Evolutionary conservation across 2,329 filamentous ascomycete species (phyloP).

Genomic region (Talaromyces sp.): DNA sequence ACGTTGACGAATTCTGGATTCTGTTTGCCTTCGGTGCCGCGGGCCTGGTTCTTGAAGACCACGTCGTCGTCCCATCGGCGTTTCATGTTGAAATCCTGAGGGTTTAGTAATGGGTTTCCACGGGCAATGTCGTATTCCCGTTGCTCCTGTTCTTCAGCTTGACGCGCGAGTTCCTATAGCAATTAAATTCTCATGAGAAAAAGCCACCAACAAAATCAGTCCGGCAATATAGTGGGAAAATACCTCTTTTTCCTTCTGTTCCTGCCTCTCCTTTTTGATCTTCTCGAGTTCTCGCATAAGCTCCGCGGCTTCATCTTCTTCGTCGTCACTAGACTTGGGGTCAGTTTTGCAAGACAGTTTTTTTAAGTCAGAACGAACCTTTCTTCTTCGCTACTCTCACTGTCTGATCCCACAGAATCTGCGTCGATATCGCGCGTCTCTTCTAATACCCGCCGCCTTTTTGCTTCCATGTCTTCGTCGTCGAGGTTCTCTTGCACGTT

Average conservation of each 20-base stretch:
- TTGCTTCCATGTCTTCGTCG: constrained; percentile 70
- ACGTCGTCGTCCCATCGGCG: constrained; percentile 93
- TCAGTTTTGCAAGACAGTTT: constrained; percentile 16
- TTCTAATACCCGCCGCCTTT: constrained; percentile 79
- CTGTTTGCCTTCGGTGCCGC: constrained; percentile 86
- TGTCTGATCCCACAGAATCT: constrained; percentile 60
- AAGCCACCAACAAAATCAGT: not conserved
- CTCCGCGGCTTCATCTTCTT: constrained; percentile 81
- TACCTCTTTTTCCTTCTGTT: constrained; percentile 70
- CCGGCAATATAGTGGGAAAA: constrained; percentile 4
- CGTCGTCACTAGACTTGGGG: constrained; percentile 52
- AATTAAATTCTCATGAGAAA: constrained; percentile 12
- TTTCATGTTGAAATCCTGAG: constrained; percentile 85
- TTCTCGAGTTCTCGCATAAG: constrained; percentile 90
- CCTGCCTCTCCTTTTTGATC: constrained; percentile 80
- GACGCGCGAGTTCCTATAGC: constrained; percentile 67
- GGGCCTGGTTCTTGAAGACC: constrained; percentile 97
- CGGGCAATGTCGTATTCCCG: constrained; percentile 83
- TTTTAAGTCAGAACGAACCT: constrained; percentile 33
- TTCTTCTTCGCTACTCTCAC: constrained; percentile 58
- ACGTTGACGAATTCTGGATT: constrained; percentile 98
- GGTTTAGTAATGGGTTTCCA: constrained; percentile 86
- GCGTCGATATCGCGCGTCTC: constrained; percentile 86
- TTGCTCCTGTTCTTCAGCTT: constrained; percentile 75
- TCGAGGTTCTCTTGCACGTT: constrained; percentile 31